Evolutionary conservation across 2,329 filamentous ascomycete species (phyloP), one percentile per base, ranked within the genome.

Genomic region (Ophiostoma ulmi): DNA sequence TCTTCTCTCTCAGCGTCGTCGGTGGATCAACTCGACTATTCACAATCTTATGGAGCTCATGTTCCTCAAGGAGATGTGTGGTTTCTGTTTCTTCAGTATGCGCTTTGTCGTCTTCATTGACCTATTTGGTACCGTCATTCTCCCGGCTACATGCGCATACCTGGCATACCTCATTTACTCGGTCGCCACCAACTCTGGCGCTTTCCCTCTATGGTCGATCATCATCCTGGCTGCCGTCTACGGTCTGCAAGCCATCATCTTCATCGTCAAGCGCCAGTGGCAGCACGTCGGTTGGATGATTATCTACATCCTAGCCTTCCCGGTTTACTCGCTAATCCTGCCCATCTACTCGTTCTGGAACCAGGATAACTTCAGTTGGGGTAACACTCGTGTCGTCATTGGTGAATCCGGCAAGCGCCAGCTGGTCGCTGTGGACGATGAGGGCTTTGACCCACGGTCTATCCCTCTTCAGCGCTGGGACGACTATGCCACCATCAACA

Each of bases 261-360:
- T 99, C 83, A 93, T 98, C 75, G 84, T 98, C 76, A 97, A 97
- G 83, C 87, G 95, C 69, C 93, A 98, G 80, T 99, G 95, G 95
- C 94, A 99, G 79, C 94, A 98, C 78, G 88, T 99, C 73, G 95
- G 95, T 75, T 99, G 95, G 95, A 98, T 99, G 94, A 90, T 99
- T 75, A 98, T 99, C 78, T 99, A 99, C 81, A 86, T 99, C 73
- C 76, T 96, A n/a, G 95, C 95, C 2, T 97, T 91, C 83, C 95
- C 95, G 0, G 91, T 99, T 75, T 97, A 94, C 83, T 95, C 91
- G 4, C 92, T 99, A 76, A 78, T 96, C 73, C 86, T 99, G 14
- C 95, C 95, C 0, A 83, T 99, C 74, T 99, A 98, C 83, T 97
- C 94, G 0, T 99, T 99, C 90, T 99, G 95, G 95, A 97, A 97